Evolutionary conservation across 2,329 filamentous ascomycete genomes (phyloP), one percentile per base, ranked within the genome.

Genomic region (Ramularia endophylla): DNA sequence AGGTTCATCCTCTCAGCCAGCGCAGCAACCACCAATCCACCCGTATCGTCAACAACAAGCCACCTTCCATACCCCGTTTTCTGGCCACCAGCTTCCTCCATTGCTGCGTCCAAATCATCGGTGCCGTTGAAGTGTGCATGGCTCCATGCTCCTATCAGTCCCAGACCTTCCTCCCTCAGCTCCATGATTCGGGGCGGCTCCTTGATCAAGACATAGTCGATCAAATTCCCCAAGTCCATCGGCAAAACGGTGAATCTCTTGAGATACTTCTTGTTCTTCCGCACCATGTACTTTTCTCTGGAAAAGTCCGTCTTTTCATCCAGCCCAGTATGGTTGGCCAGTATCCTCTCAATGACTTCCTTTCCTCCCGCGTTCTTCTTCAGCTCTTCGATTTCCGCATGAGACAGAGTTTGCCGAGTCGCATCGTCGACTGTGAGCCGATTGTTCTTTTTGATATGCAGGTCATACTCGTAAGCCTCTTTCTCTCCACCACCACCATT

Each of bases 241-340:
- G 90, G 90, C 38, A 94, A 64, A 1, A 92, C 78, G 0, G 85
- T 87, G 58, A 98, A 97, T 9, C 88, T 75, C 56, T 85, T 82
- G 50, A 97, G 76, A 62, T 94, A 97, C 66, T 98, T 98, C 61
- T 83, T 89, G 50, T 86, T 84, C 69, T 98, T 98, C 33, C 94
- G 74, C 13, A 97, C 71, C 58, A 92, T 95, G 66, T 98, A 98
- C 65, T 98, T 98, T 31, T 90, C 89, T 43, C 95, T 71, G 2
- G 88, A 94, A 59, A 94, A 98, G 0, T 81, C 75, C 0, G 92
- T 97, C 73, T 98, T 98, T 68, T 97, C 85, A 53, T 94, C 88
- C 31, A 98, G 75, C 1, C 83, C 85, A 13, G 85, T 82, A 64
- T 98, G 92, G 31, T 88, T 92, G 20, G 88, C 75, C 65, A 98